phyloP scores from a whole-genome alignment of 2,329 filamentous ascomycete species.

The Ophiobolus disseminans region DNA sequence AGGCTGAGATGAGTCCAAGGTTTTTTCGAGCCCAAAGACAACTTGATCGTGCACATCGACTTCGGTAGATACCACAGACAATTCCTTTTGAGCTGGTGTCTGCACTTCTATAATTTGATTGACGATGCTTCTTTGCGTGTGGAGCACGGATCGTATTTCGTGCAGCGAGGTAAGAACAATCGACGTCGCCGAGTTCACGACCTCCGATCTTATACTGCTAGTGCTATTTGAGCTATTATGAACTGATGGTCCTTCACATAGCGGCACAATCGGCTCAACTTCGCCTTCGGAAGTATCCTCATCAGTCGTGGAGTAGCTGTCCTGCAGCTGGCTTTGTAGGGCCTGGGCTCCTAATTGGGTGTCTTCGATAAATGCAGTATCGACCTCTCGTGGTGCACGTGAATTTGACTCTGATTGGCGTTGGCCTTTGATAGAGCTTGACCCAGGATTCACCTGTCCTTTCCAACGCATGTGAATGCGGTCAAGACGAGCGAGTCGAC shows the following conservation, averaged over 20 bases:
- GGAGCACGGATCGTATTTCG: no score
- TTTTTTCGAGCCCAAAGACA: no score
- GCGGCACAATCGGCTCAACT: background rate
- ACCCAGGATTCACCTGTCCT: slow-evolving; percentile 15
- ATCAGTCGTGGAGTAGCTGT: slow-evolving; percentile 26
- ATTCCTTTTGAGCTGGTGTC: no score
- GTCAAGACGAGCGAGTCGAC: slow-evolving; percentile 37
- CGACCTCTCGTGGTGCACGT: slow-evolving; percentile 7
- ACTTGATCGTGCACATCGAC: no score
- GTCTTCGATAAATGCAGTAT: slow-evolving; percentile 49
- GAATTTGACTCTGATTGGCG: background rate
- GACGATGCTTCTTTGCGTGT: no score
- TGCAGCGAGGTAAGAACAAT: no score
- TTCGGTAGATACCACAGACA: no score
- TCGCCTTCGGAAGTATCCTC: slow-evolving; percentile 20
- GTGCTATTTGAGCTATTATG: no score
- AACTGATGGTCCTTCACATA: background rate
- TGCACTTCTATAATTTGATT: no score
- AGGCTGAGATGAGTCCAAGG: no score
- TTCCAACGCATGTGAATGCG: slow-evolving; percentile 34
- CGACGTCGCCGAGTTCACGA: no score
- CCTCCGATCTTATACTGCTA: background rate
- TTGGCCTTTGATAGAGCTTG: slow-evolving; percentile 6
- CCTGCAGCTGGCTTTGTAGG: slow-evolving; percentile 52
- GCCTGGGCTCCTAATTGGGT: slow-evolving; percentile 52